Base-by-base conservation (phyloP, 2,329 filamentous ascomycete genomes). In the Claviceps quebecensis region DNA sequence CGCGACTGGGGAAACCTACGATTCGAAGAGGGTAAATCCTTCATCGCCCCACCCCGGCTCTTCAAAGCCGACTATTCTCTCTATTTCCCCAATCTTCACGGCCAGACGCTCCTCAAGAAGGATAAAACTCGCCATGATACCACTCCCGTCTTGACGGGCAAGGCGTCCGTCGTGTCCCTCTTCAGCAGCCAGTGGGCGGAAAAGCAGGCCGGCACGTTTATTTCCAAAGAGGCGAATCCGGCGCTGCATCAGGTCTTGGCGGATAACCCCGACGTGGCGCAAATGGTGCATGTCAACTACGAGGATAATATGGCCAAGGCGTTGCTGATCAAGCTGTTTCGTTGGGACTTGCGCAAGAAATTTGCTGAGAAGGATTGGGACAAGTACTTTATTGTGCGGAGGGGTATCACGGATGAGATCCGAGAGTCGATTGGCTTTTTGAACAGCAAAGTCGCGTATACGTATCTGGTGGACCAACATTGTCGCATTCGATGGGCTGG, bases 401-500 rank as follows among this genome's bases (percentile, higher is more conserved):
- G 68, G 54, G 80, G 78, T 40, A 63, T 84, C 49, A 75, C 77
- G 0, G 76, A 81, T 50, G 73, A 80, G 51, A 78, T 84, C 51
- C 72, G 76, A 49, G 80, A 84, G 65, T 72, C 70, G 40, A 79
- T 85, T 55, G 82, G 81, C 11, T 58, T 95, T 63, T 71, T 95
- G 63, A 98, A 98, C 68, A 82, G 81, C 58, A 94, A 90, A 68
- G 91, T 96, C 37, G 91, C 90, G 39, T 97, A 96, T 69, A 84
- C 90, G 4, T 98, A 95, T 67, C 74, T 98, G 47, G 74, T 98
- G 53, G 93, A 98, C 65, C 75, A 82, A 55, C 75, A 90, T 56
- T 95, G 89, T 66, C 86, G 82, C 68, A 94, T 98, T 59, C 79
- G 93, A 52, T 98, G 93, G 93, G 93, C 91, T 0, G 93, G 87